A percentile compares a stretch with the other conserved stretches of the same genome.
phyloP scores from a whole-genome alignment of 1,139 yeast genomes.

The Hemisphaericaspora xylanilytica region DNA sequence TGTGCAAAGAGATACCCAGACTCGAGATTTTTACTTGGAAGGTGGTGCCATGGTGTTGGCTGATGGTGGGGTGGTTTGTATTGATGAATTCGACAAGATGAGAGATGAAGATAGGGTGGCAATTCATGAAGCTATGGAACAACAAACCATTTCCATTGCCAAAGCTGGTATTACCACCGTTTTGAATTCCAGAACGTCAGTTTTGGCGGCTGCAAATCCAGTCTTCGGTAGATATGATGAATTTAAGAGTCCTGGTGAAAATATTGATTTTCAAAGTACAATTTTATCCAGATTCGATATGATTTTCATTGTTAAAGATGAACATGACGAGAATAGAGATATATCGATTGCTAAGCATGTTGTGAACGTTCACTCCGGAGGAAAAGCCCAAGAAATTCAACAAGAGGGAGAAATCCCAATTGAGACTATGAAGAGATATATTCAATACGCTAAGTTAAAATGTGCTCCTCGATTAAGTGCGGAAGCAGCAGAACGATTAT shows the following conservation, averaged over 20 bases:
- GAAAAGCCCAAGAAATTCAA: conserved; percentile 43
- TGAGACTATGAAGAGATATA: conserved; percentile 86
- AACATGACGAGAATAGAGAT: conserved; percentile 84
- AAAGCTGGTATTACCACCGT: conserved; percentile 98
- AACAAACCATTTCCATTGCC: conserved; percentile 98
- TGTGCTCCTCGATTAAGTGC: conserved; percentile 92
- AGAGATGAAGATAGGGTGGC: conserved; percentile 99
- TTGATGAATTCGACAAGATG: conserved; percentile 99
- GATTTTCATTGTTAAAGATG: conserved; percentile 97
- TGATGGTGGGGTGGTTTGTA: conserved; percentile 98
- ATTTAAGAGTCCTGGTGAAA: conserved; percentile 94
- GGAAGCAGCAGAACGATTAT: conserved; percentile 86
- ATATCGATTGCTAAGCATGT: conserved; percentile 91
- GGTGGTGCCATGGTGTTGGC: conserved; percentile 99
- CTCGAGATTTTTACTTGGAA: conserved; percentile 91
- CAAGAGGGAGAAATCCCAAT: conserved; percentile 87
- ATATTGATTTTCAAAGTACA: conserved; percentile 96
- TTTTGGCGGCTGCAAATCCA: conserved; percentile 97
- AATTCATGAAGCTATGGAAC: conserved; percentile 99
- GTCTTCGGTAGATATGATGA: conserved; percentile 96
- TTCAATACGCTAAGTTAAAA: conserved; percentile 81
- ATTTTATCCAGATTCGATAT: conserved; percentile 96
- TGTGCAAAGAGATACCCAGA: conserved; percentile 85
- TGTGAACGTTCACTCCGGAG: conserved; percentile 88
- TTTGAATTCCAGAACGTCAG: conserved; percentile 91